These are phyloP conservation scores for Ustilago bromivora DNA, from an alignment of 1,284 basidiomycete species.

Conservation along the genomic window DNA sequence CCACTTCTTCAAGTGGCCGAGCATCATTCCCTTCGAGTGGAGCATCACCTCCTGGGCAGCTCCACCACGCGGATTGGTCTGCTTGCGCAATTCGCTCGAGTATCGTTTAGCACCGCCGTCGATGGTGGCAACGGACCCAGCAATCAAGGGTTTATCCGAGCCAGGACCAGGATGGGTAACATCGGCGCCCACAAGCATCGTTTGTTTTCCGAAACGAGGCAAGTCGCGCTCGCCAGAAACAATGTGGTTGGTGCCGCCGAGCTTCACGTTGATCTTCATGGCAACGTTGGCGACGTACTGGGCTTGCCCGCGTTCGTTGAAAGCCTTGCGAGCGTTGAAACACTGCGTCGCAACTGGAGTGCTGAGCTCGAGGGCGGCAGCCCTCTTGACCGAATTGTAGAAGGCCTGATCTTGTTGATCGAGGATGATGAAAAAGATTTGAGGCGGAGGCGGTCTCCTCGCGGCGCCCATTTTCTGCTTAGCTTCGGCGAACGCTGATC, in stretches of 20 bases:
- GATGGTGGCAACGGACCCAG: constrained; percentile 71
- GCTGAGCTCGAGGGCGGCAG: constrained; percentile 64
- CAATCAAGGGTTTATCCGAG: constrained; percentile 71
- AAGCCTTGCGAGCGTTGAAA: constrained; percentile 52
- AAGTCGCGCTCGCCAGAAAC: constrained; percentile 49
- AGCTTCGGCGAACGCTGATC: constrained; percentile 13
- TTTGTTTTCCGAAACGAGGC: constrained; percentile 61
- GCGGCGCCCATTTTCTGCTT: constrained; percentile 14
- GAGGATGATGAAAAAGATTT: constrained; percentile 55
- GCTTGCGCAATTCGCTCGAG: constrained; percentile 70
- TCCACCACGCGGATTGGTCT: constrained; percentile 68
- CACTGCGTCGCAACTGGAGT: constrained; percentile 70
- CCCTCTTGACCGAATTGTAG: constrained; percentile 71
- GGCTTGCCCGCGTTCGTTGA: constrained; percentile 61
- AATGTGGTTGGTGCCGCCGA: constrained; percentile 71
- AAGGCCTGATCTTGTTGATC: constrained; percentile 59
- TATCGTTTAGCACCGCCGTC: constrained; percentile 70
- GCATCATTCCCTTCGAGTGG: constrained; percentile 57
- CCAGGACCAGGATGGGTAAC: constrained; percentile 68
- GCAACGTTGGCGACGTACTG: constrained; percentile 72
- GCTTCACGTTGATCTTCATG: constrained; percentile 71
- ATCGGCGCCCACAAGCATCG: constrained; percentile 71
- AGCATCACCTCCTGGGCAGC: constrained; percentile 68
- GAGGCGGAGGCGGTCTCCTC: constrained; percentile 34
- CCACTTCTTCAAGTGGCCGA: constrained; percentile 54